Base-by-base conservation (phyloP, 2,329 filamentous ascomycete species). In the Didymella pinodella region DNA sequence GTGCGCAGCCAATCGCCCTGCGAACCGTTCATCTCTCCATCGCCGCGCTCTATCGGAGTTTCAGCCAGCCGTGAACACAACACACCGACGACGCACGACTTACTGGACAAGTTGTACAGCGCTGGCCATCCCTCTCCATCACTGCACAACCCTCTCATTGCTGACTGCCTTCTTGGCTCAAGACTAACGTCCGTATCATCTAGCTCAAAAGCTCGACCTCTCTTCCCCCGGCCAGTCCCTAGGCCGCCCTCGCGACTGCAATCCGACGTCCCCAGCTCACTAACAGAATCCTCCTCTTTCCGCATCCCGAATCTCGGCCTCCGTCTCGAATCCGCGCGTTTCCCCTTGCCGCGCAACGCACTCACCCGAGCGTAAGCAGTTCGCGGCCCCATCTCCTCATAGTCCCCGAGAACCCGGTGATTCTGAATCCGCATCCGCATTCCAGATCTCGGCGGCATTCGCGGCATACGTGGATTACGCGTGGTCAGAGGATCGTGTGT, bases 321-420 rank as follows among this genome's bases (percentile, higher is more conserved):
- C 1, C 28, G 18, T 38, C 18, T 45, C 12, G 38, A 22, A 26
- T 25, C 4, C 4, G 16, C 2, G 8, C 28, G 6, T 22, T 25
- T 43, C 22, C 54, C 59, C 48, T 38, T 54, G 47, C 50, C 54
- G 61, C 46, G 52, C 7, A 26, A 14, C n/a, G 29, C 44, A n/a
- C 48, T 51, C 52, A 45, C 31, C 14, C 32, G 54, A 41, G 54
- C 41, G 22, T 52, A 45, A 44, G 40, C 28, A 14, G 26, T 44
- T 1, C 22, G 38, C 7, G 32, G 44, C 12, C 41, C 50, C 28
- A 11, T 22, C 18, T 25, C 31, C 20, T 48, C 51, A 29, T 36
- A 20, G n/a, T 28, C n/a, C 14, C 20, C 40, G 11, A 18, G 10
- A 20, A 44, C 26, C 18, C 40, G 20, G 29, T 32, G 16, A 45